Percentiles rank a stretch among this genome's conserved stretches.
Evolutionary conservation across 441 rosid genomes (phyloP).

Genomic region (Adansonia gregorii): DNA sequence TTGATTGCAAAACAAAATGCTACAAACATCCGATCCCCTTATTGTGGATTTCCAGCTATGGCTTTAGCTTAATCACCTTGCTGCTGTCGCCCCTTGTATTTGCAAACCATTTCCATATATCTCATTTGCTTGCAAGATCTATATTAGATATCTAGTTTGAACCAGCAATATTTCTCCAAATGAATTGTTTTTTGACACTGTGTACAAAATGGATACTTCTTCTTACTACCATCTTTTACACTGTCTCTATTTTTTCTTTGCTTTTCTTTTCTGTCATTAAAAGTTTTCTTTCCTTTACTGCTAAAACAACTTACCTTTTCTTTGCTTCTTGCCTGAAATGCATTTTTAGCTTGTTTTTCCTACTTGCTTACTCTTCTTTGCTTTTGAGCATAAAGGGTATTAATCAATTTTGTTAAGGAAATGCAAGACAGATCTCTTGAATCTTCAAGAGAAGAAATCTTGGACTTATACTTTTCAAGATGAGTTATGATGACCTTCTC

Average conservation of each 20-base stretch:
- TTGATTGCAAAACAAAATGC: no score
- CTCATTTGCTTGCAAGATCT: neutral
- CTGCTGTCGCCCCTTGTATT: neutral
- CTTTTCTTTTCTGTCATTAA: neutral
- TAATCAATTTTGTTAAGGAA: neutral
- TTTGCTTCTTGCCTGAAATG: neutral
- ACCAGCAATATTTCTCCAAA: neutral
- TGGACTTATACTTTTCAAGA: neutral
- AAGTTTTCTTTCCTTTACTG: neutral
- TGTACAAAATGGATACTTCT: neutral
- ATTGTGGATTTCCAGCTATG: neutral
- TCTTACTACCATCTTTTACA: neutral
- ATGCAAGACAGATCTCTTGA: neutral
- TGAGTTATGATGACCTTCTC: neutral
- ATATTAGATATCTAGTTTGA: neutral
- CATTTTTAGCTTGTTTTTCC: neutral
- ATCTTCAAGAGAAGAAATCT: neutral
- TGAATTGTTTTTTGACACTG: neutral
- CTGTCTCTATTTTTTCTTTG: neutral
- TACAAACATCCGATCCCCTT: neutral
- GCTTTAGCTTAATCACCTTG: neutral
- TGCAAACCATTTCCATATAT: neutral
- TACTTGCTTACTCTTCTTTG: neutral
- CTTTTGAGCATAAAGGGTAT: neutral
- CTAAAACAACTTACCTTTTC: neutral